Evolutionary conservation across 2,329 filamentous ascomycete species (phyloP), one percentile per base, ranked within the genome.

Genomic region (Colletotrichum musae): DNA sequence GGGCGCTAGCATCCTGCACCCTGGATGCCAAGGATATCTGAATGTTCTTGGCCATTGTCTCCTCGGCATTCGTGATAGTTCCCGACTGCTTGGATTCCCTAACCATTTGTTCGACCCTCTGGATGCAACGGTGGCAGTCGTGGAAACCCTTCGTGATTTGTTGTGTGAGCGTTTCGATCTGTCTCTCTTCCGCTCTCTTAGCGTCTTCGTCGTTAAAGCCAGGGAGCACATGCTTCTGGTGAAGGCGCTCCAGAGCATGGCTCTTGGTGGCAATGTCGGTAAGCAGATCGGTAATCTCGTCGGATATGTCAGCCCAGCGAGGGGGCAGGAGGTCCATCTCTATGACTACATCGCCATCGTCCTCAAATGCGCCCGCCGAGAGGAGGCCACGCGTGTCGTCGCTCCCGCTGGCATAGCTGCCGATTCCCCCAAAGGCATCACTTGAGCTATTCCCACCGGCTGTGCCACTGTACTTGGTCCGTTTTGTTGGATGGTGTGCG

Each of bases 301-400:
- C 96, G 76, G 95, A 95, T 68, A 97, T 87, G 77, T 99, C 96
- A 68, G 95, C 93, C 96, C 96, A 99, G 70, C 96, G 91, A 61
- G 96, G 96, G 26, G 96, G 96, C 18, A 99, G 87, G 47, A 97
- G 85, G 81, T 98, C 95, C 96, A 99, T 98, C 85, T 99, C 96
- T 76, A 99, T 98, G 66, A 99, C 91, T 21, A 94, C 93, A 81
- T 98, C 95, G 78, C 94, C 94, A 81, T 97, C 94, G 79, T 97
- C 93, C 70, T 89, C 90, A 78, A 93, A 94, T 74, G 92, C 91
- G 75, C 88, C 90, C 64, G 90, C 87, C 71, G 94, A 93, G 78
- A 99, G 93, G 75, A 99, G 92, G 48, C 95, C 94, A 73, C 94
- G 93, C 65, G 86, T 84, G 76, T 88, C 86, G 70, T 89, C 87